Base-by-base conservation (phyloP, 2,329 filamentous ascomycete genomes). In the Mycosphaerelloides madeirae region DNA sequence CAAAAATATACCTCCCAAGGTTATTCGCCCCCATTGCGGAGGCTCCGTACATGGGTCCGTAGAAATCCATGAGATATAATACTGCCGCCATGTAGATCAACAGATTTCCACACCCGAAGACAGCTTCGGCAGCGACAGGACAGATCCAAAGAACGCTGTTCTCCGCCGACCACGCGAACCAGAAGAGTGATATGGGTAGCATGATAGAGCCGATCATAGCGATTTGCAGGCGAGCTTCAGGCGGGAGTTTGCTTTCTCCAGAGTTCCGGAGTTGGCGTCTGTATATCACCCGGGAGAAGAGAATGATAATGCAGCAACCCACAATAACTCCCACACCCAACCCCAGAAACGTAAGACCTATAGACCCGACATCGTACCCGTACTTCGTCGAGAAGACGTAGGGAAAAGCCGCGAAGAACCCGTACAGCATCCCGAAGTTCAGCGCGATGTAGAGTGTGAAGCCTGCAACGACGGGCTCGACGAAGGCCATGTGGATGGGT, bases 351-450 rank as follows among this genome's bases (percentile, higher is more conserved):
- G 38, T 50, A 47, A 66, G 67, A 2, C 61, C 59, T 2, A 68
- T 53, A 11, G 57, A 31, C 53, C 34, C 60, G 29, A 50, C 50
- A 19, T 38, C 51, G 45, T 62, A 63, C 41, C 41, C 48, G 38
- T 63, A 62, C 31, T 48, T 47, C 14, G 43, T 44, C 18, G 49
- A 19, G 42, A 59, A 66, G 32, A 65, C 55, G 44, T 57, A 62
- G 3, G 62, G 58, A 13, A 56, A 62, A 3, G 65, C 65, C 14
- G 67, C 65, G 40, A 70, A 63, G 54, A 68, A 70, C 12, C 65
- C 56, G 53, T 70, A 70, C 20, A 68, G 54, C n/a, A 68, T 60
- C n/a, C 62, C 66, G 43, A 68, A 64, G 25, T 68, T 57, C 46
- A 70, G 64, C 12, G 63, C 60, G 31, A 59, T 60, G 45, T 70